phyloP scores from a whole-genome alignment of 768 basidiomycete genomes.

The Cyclocybe aegerita region DNA sequence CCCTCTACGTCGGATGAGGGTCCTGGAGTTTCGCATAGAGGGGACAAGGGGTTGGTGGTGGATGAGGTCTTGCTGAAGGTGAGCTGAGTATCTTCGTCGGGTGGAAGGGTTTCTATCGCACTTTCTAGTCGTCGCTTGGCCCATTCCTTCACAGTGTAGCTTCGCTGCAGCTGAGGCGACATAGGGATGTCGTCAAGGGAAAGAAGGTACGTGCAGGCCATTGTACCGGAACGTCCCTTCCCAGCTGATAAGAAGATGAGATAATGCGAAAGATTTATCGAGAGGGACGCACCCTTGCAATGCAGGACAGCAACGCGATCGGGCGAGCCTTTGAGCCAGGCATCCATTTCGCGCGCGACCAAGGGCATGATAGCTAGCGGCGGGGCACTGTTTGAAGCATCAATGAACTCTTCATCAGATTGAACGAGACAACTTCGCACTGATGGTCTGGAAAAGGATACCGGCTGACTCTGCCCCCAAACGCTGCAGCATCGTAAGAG shows the following conservation, averaged over 20 bases:
- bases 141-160: slow-evolving; percentile 46
- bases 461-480: slow-evolving; percentile 73
- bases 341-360: slow-evolving; percentile 68
- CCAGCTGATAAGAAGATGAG: slow-evolving; percentile 45
- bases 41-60: background rate
- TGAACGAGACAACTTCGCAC: slow-evolving; percentile 39
- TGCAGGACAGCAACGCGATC: slow-evolving; percentile 80
- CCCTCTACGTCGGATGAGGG: slow-evolving; percentile 14
- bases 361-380: slow-evolving; percentile 75
- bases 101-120: slow-evolving; percentile 47
- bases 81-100: slow-evolving; percentile 26
- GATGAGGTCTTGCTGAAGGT: slow-evolving; percentile 1
- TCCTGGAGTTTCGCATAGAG: background rate
- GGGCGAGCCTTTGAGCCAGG: slow-evolving; percentile 65
- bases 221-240: slow-evolving; percentile 83
- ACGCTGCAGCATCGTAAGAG: slow-evolving; percentile 66
- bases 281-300: slow-evolving; percentile 65
- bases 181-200: slow-evolving; percentile 48
- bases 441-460: slow-evolving; percentile 93
- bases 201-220: slow-evolving; percentile 82
- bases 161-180: slow-evolving; percentile 47
- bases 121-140: slow-evolving; percentile 47
- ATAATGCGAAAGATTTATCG: background rate
- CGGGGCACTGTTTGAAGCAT: slow-evolving; percentile 51
- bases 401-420: background rate